phyloP scores from a whole-genome alignment of 305 asterid species.

The Lippia alba region DNA sequence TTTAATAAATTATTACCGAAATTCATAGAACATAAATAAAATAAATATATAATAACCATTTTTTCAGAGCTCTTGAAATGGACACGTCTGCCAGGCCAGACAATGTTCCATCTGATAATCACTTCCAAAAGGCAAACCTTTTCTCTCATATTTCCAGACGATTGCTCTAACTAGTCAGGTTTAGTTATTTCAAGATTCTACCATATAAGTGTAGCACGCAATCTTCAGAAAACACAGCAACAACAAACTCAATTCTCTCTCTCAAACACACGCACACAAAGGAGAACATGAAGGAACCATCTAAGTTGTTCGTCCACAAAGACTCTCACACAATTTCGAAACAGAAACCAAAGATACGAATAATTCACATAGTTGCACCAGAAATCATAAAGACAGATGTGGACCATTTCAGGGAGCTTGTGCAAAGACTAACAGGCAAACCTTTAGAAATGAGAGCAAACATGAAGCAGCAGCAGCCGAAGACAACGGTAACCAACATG shows the following conservation, averaged over 20 bases:
- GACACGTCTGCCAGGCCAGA: constrained; percentile 27
- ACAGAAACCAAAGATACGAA: constrained; percentile 67
- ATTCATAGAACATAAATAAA: not conserved
- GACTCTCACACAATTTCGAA: constrained; percentile 53
- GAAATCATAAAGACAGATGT: constrained; percentile 67
- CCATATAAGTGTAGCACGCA: constrained; percentile 24
- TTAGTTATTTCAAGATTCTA: constrained; percentile 2
- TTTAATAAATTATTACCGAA: not conserved
- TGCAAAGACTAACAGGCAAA: constrained; percentile 72
- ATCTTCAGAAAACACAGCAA: constrained; percentile 29
- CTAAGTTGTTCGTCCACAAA: constrained; percentile 43
- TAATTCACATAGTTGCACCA: constrained; percentile 72
- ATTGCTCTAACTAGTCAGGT: constrained; percentile 9
- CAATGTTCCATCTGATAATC: constrained; percentile 41
- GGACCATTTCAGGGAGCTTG: constrained; percentile 60
- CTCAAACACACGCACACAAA: not conserved
- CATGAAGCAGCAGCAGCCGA: constrained; percentile 17
- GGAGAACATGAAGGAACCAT: constrained; percentile 45
- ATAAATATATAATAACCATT: not conserved
- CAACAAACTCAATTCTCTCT: not conserved
- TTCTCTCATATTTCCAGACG: not conserved
- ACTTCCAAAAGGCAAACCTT: constrained; percentile 50
- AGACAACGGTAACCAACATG: constrained; percentile 15
- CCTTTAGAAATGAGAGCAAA: constrained; percentile 27
- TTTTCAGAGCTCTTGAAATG: constrained; percentile 2